phyloP scores from a whole-genome alignment of 345 rosid species.

The Eucalyptus erythrocorys region DNA sequence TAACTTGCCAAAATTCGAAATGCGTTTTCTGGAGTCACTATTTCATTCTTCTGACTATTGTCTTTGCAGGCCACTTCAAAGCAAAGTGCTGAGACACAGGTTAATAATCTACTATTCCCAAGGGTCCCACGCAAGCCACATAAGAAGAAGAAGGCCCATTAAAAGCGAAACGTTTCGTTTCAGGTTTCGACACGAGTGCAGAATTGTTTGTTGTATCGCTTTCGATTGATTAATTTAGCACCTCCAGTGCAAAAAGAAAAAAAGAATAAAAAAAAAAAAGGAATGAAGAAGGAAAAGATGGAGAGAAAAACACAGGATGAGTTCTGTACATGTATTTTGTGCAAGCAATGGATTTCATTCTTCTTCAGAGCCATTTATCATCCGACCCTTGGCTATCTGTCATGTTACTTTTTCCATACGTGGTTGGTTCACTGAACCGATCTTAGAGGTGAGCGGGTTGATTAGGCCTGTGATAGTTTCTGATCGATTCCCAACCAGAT shows the following conservation, averaged over 20 bases:
- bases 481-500: neutral
- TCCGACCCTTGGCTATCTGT: neutral
- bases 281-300: neutral
- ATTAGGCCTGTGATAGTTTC: neutral
- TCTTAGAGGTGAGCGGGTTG: neutral
- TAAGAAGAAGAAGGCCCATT: slow-evolving; percentile 29
- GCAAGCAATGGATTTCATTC: neutral
- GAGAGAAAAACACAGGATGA: neutral
- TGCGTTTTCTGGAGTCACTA: neutral
- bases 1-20: neutral
- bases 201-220: slow-evolving; percentile 1
- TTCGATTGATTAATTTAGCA: neutral
- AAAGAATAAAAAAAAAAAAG: neutral
- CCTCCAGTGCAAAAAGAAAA: neutral
- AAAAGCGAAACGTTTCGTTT: slow-evolving; percentile 16
- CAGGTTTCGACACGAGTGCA: neutral
- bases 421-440: neutral
- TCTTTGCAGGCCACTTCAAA: slow-evolving; percentile 72
- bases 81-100: slow-evolving; percentile 63
- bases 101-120: slow-evolving; percentile 62
- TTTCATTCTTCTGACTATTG: neutral
- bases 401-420: neutral
- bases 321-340: neutral
- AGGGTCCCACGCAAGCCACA: slow-evolving; percentile 15
- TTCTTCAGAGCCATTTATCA: neutral